Evolutionary conservation across 108 stramenopile genomes (phyloP).

Genomic region (Skeletonema tropicum): DNA sequence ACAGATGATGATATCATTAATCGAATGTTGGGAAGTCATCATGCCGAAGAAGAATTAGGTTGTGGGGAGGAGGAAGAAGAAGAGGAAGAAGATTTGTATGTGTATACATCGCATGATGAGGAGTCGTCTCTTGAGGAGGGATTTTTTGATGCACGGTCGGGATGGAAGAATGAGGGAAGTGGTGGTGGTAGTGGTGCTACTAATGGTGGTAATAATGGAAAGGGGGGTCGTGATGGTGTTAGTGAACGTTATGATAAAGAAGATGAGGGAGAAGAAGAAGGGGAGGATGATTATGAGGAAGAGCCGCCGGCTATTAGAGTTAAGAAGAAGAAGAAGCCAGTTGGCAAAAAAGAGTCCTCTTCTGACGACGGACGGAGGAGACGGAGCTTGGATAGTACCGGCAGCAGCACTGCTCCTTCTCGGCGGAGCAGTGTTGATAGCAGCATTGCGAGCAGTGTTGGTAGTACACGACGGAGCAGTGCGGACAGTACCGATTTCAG

Average conservation of each 20-base stretch:
- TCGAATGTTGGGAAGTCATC: slow-evolving; percentile 5
- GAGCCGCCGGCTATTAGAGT: neutral
- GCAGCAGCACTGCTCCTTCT: neutral
- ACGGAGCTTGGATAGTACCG: neutral
- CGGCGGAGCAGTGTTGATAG: neutral
- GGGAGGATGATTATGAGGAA: too few species aligned
- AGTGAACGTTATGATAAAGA: neutral
- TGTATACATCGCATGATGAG: neutral
- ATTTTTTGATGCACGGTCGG: too few species aligned
- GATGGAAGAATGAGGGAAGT: too few species aligned
- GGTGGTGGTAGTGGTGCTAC: too few species aligned
- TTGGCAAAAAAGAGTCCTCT: neutral
- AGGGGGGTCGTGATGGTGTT: neutral
- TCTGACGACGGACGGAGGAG: neutral
- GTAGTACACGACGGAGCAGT: neutral
- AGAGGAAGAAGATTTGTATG: neutral
- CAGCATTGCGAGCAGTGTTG: neutral
- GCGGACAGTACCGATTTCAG: neutral
- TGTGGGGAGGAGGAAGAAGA: neutral
- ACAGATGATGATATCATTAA: neutral
- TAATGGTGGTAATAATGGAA: too few species aligned
- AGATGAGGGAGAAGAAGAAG: neutral
- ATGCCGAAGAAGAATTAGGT: neutral
- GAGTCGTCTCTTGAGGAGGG: neutral
- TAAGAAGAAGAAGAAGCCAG: neutral